A percentile compares a stretch with the other conserved stretches of the same genome.
These are phyloP conservation scores for Exophiala bonariae DNA, from an alignment of 2,329 filamentous ascomycete species.

Conservation along the genomic window DNA sequence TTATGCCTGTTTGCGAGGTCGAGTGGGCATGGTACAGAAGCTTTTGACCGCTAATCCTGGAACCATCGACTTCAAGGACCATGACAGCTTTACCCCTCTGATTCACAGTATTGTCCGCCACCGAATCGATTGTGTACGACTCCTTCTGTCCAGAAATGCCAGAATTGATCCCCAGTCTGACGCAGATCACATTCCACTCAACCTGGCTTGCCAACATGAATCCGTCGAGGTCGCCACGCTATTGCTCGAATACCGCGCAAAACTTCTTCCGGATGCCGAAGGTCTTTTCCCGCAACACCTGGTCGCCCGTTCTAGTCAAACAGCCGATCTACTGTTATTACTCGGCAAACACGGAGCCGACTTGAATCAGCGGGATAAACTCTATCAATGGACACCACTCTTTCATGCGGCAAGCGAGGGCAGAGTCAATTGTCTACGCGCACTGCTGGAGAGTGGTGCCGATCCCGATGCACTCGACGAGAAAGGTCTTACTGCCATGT, in stretches of 20 bases:
- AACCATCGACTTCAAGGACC: conserved; percentile 85
- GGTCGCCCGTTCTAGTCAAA: conserved; percentile 84
- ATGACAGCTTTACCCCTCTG: conserved; percentile 95
- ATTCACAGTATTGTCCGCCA: conserved; percentile 94
- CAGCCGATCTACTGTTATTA: conserved; percentile 74
- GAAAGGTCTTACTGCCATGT: conserved; percentile 91
- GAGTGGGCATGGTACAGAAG: conserved; percentile 76
- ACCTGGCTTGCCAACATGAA: conserved; percentile 91
- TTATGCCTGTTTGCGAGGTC: conserved; percentile 94
- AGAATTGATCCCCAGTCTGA: conserved; percentile 82
- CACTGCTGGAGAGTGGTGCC: conserved; percentile 75
- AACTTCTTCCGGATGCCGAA: conserved; percentile 90
- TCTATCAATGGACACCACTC: conserved; percentile 95
- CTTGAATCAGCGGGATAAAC: conserved; percentile 87
- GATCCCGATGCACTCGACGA: conserved; percentile 82
- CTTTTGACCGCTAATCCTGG: conserved; percentile 68
- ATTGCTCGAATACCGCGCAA: conserved; percentile 75
- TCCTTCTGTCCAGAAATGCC: conserved; percentile 75
- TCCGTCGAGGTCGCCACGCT: conserved; percentile 81
- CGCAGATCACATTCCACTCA: conserved; percentile 88
- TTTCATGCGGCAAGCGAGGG: conserved; percentile 97
- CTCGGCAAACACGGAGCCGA: conserved; percentile 85
- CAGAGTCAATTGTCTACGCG: conserved; percentile 82
- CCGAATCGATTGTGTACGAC: conserved; percentile 75
- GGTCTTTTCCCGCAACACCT: conserved; percentile 96